Evolutionary conservation across 179 eudicot genomes (phyloP).

Genomic region (Sideroxylon spinosum): DNA sequence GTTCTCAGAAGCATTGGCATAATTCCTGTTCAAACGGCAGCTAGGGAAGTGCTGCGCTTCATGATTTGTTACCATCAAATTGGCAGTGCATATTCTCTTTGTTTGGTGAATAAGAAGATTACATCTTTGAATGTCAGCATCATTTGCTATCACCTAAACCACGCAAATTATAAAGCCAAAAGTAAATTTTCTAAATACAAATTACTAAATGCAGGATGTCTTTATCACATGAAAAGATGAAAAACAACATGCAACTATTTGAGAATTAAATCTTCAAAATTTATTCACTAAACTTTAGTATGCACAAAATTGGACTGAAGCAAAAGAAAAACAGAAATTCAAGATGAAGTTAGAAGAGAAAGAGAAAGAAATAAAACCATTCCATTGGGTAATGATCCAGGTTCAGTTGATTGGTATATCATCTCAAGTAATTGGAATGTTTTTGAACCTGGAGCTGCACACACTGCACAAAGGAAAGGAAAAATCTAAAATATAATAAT

Average conservation of each 20-base stretch:
- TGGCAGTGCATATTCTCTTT: slow-evolving; percentile 95
- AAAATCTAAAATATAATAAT: slow-evolving; percentile 14
- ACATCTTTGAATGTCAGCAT: slow-evolving; percentile 93
- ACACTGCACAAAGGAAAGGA: slow-evolving; percentile 55
- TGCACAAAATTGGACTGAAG: not conserved
- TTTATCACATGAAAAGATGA: not conserved
- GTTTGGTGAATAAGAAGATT: slow-evolving; percentile 99
- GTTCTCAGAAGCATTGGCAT: slow-evolving; percentile 6
- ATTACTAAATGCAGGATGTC: not conserved
- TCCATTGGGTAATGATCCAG: slow-evolving; percentile 72
- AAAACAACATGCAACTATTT: not conserved
- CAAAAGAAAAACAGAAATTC: not conserved
- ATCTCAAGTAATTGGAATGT: slow-evolving; percentile 96
- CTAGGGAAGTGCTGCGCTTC: slow-evolving; percentile 97
- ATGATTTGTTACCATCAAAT: slow-evolving; percentile 93
- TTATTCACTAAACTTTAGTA: not conserved
- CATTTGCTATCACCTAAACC: slow-evolving; percentile 89
- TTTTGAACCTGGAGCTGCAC: slow-evolving; percentile 99
- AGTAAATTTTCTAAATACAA: not conserved
- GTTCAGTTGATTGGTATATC: slow-evolving; percentile 53
- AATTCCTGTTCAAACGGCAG: slow-evolving; percentile 63
- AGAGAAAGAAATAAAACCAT: slow-evolving; percentile 37
- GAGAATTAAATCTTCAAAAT: not conserved
- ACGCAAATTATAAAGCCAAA: not conserved
- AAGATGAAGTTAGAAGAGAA: not conserved